phyloP scores from a whole-genome alignment of 2,329 filamentous ascomycete species.

The Ophiostoma sp. region DNA sequence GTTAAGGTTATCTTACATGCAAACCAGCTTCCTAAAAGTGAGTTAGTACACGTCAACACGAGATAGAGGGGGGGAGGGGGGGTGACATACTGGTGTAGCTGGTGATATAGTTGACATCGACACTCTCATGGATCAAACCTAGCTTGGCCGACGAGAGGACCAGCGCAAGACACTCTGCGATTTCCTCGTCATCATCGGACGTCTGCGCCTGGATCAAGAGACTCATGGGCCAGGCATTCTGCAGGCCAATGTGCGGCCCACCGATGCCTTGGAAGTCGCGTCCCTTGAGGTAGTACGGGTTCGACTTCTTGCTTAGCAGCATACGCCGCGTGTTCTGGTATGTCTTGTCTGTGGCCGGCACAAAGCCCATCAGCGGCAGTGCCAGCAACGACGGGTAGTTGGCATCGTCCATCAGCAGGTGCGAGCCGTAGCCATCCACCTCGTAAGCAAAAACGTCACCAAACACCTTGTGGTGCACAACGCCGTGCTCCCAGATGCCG shows the following conservation, averaged over 20 bases:
- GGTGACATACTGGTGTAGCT: slow-evolving; percentile 65
- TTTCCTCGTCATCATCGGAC: slow-evolving; percentile 75
- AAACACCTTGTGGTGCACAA: slow-evolving; percentile 68
- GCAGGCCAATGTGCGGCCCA: slow-evolving; percentile 71
- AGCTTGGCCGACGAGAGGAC: slow-evolving; percentile 71
- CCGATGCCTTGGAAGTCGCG: slow-evolving; percentile 79
- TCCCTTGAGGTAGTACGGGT: slow-evolving; percentile 84
- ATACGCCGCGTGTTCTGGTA: slow-evolving; percentile 83
- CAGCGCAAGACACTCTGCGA: slow-evolving; percentile 61
- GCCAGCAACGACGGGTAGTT: slow-evolving; percentile 79
- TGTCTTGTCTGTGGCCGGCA: slow-evolving; percentile 56
- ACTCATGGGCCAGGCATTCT: slow-evolving; percentile 96
- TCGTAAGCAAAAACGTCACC: slow-evolving; percentile 81
- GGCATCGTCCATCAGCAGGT: slow-evolving; percentile 82
- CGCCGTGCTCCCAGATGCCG: slow-evolving; percentile 78
- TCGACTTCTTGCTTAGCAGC: slow-evolving; percentile 67
- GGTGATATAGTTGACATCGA: slow-evolving; percentile 65
- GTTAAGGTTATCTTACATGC: slow-evolving; percentile 50
- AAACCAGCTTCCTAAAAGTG: slow-evolving; percentile 65
- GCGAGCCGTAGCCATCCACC: slow-evolving; percentile 78
- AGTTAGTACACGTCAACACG: slow-evolving; percentile 21
- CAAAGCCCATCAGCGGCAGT: slow-evolving; percentile 72
- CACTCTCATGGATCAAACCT: slow-evolving; percentile 85
- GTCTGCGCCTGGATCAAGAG: slow-evolving; percentile 88
- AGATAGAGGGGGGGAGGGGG: background rate